These are phyloP conservation scores for Whalleya microplaca DNA, from an alignment of 2,329 filamentous ascomycete genomes.

Conservation along the genomic window DNA sequence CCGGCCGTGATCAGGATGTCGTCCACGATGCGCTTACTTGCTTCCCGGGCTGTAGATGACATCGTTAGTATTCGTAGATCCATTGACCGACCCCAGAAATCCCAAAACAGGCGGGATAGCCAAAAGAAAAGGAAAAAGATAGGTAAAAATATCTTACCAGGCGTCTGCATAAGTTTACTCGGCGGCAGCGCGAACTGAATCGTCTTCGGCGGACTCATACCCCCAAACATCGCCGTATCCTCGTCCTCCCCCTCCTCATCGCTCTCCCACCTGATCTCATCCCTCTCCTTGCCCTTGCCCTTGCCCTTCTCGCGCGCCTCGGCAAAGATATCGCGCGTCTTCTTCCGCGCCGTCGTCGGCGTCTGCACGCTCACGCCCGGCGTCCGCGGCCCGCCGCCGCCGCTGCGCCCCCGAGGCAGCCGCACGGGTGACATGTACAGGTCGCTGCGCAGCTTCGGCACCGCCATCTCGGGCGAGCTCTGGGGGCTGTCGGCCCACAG, in stretches of 20 bases:
- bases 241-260: slow-evolving; percentile 69
- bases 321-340: slow-evolving; percentile 55
- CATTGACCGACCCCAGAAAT: background rate
- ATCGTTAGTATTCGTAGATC: slow-evolving; percentile 9
- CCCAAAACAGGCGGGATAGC: background rate
- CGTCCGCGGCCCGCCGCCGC: slow-evolving; percentile 60
- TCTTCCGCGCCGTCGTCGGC: slow-evolving; percentile 59
- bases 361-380: slow-evolving; percentile 88
- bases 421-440: slow-evolving; percentile 78
- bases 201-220: slow-evolving; percentile 90
- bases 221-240: slow-evolving; percentile 62
- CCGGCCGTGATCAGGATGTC: slow-evolving; percentile 79
- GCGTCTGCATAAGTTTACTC: slow-evolving; percentile 78
- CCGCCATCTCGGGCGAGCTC: slow-evolving; percentile 77
- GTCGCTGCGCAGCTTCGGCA: slow-evolving; percentile 82
- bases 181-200: slow-evolving; percentile 84
- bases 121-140: background rate
- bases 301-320: slow-evolving; percentile 30
- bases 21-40: slow-evolving; percentile 79
- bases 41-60: slow-evolving; percentile 66
- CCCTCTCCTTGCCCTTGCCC: slow-evolving; percentile 38
- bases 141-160: slow-evolving; percentile 55
- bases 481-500: slow-evolving; percentile 63
- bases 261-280: slow-evolving; percentile 74
- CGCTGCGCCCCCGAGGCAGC: slow-evolving; percentile 44